Base-by-base conservation (phyloP, 2,329 filamentous ascomycete species). In the Penicillium sp. region DNA sequence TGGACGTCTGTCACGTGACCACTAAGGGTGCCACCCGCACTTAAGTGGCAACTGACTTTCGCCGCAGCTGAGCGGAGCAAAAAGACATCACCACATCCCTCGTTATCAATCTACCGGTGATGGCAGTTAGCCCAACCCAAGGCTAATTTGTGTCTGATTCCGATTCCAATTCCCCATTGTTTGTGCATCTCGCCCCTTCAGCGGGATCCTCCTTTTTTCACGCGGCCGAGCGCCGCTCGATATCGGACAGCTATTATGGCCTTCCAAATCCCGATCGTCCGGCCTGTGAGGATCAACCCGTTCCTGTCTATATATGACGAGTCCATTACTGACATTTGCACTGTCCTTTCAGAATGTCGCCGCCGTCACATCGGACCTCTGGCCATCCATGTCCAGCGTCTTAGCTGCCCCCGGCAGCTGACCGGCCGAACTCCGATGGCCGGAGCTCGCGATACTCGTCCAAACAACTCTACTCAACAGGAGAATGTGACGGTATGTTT, bases 221-320 rank as follows among this genome's bases (percentile, higher is more conserved):
- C 51, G 64, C 67, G 68, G 68, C 68, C 63, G 40, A 61, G 67
- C 50, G 67, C 68, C 67, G 67, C 65, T 58, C 42, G 56, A 50
- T 40, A 57, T 56, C 55, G 54, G 61, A 62, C 58, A 60, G 71
- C 50, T 60, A 78, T 78, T 60, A 78, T 78, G 77, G 75, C 75
- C 62, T 75, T 77, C 58, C 74, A 75, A 63, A 66, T 71, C 57
- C 69, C 74, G 54, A 63, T 73, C 56, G 68, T 68, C 52, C 61
- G 73, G 52, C 73, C 73, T 58, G 75, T 78, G 63, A 58, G 74
- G 32, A 52, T 26, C 22, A 28, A 27, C 27, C 23, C 22, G 14
- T 24, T 24, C 29, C 28, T 46, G 14, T 29, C 20, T 29, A 40
- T 29, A 18, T 29, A 40, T 26, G 23, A 10, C 42, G 4, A 32